These are phyloP conservation scores for Aethionema arabicum DNA, from an alignment of 345 rosid species.

Conservation along the genomic window DNA sequence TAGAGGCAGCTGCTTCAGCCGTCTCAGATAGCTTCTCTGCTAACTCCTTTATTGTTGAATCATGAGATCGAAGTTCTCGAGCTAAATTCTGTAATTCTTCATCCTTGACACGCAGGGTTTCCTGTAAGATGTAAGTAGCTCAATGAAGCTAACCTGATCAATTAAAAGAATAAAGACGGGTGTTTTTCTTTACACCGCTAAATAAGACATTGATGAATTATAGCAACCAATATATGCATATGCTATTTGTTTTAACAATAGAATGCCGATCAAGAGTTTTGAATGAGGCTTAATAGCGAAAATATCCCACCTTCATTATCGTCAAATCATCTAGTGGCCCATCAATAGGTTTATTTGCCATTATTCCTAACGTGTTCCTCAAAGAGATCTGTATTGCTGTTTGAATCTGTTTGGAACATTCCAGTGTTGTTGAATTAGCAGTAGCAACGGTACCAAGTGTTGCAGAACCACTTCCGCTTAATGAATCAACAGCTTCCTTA, in stretches of 20 bases:
- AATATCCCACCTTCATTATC: slow-evolving; percentile 73
- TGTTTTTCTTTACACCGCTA: slow-evolving; percentile 2
- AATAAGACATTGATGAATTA: slow-evolving; percentile 14
- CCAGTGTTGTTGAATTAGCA: slow-evolving; percentile 93
- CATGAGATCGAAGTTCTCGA: slow-evolving; percentile 83
- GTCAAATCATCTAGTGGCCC: slow-evolving; percentile 93
- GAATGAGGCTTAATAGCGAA: too few relatives aligned
- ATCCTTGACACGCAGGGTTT: slow-evolving; percentile 92
- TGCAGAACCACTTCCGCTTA: slow-evolving; percentile 86
- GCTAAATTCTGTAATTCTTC: slow-evolving; percentile 92
- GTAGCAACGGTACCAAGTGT: slow-evolving; percentile 91
- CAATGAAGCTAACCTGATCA: slow-evolving; percentile 8
- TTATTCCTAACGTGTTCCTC: slow-evolving; percentile 80
- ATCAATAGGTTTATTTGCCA: slow-evolving; percentile 56
- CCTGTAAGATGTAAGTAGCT: slow-evolving; percentile 50
- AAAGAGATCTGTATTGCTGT: slow-evolving; percentile 96
- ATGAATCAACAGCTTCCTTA: slow-evolving; percentile 91
- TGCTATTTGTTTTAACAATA: neutral
- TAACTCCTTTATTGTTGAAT: slow-evolving; percentile 83
- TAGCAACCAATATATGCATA: slow-evolving; percentile 9
- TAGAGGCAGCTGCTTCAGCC: slow-evolving; percentile 98
- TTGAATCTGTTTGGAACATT: slow-evolving; percentile 96
- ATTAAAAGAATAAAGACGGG: slow-evolving; percentile 4
- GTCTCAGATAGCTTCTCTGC: slow-evolving; percentile 92
- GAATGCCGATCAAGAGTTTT: too few relatives aligned